Percentiles rank a stretch among this genome's conserved stretches.
phyloP scores from a whole-genome alignment of 2,329 filamentous ascomycete species.

The Microcyclosporella mali region DNA sequence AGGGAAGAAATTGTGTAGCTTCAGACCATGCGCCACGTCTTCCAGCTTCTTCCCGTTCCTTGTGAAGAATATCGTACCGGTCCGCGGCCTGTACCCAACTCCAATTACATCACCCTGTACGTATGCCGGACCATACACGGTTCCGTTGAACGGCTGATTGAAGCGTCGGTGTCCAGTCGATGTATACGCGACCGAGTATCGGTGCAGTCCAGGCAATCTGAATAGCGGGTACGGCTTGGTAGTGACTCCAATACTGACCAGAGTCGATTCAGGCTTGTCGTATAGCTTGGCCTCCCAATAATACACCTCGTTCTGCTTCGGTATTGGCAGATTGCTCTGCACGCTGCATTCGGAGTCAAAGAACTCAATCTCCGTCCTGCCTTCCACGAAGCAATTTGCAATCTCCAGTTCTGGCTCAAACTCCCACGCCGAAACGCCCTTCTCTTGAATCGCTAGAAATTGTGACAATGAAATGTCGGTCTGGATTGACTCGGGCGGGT shows the following conservation, averaged over 20 bases:
- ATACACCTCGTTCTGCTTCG: slow-evolving; percentile 98
- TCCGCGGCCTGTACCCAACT: slow-evolving; percentile 88
- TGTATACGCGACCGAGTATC: slow-evolving; percentile 83
- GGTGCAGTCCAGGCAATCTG: slow-evolving; percentile 86
- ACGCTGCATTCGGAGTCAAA: slow-evolving; percentile 97
- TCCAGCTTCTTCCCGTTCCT: slow-evolving; percentile 96
- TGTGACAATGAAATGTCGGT: slow-evolving; percentile 97
- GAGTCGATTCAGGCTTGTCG: slow-evolving; percentile 84
- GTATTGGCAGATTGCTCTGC: slow-evolving; percentile 91
- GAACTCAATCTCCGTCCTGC: slow-evolving; percentile 93
- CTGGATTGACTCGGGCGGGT: slow-evolving; percentile 88
- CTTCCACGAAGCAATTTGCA: slow-evolving; percentile 97
- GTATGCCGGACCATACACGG: slow-evolving; percentile 73
- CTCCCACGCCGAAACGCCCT: slow-evolving; percentile 98
- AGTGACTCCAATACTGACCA: slow-evolving; percentile 85
- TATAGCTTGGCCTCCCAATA: slow-evolving; percentile 99
- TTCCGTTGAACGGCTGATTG: slow-evolving; percentile 83
- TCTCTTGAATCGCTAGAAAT: slow-evolving; percentile 97
- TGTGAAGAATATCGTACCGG: slow-evolving; percentile 94
- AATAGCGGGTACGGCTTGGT: slow-evolving; percentile 98
- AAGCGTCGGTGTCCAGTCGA: slow-evolving; percentile 80
- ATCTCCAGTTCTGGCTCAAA: slow-evolving; percentile 99
- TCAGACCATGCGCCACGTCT: slow-evolving; percentile 86
- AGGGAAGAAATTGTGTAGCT: slow-evolving; percentile 94
- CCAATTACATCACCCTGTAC: slow-evolving; percentile 95